These are phyloP conservation scores for Bipolaris cookei DNA, from an alignment of 2,329 filamentous ascomycete genomes.

Conservation along the genomic window DNA sequence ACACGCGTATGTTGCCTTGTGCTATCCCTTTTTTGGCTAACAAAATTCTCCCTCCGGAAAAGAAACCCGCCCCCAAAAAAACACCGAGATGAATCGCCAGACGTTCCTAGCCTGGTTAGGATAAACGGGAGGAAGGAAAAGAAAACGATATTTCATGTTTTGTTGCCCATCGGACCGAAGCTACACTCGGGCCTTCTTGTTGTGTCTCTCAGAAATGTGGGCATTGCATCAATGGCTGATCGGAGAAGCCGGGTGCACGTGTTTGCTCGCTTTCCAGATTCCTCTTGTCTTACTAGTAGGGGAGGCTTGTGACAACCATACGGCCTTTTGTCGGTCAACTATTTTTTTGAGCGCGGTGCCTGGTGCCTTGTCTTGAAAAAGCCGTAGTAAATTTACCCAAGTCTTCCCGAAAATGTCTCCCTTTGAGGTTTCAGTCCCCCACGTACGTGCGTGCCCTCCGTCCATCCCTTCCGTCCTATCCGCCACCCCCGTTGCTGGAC, in stretches of 20 bases:
- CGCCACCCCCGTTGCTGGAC: background rate
- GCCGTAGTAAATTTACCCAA: background rate
- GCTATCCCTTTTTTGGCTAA: background rate
- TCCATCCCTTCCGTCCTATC: constrained; percentile 1
- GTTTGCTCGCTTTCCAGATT: constrained; percentile 2
- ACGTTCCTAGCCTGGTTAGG: background rate
- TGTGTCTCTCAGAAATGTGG: background rate
- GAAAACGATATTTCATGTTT: constrained; percentile 1
- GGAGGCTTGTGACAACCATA: background rate
- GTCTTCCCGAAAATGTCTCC: constrained; percentile 1
- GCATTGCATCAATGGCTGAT: background rate
- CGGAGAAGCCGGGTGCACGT: constrained; percentile 3
- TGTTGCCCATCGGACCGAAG: constrained; percentile 1
- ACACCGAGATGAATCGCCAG: background rate
- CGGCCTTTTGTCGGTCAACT: background rate
- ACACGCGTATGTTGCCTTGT: background rate
- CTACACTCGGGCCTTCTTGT: constrained; percentile 1
- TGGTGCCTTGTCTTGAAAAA: background rate
- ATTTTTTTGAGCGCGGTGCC: background rate
- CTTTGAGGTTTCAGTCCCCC: background rate
- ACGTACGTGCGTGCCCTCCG: background rate
- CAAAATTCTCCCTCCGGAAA: background rate
- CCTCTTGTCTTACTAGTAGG: background rate
- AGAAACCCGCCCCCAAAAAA: background rate
- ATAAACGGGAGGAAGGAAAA: background rate